These are phyloP conservation scores for Vachellia pachyceras DNA, from an alignment of 306 rosid genomes.

Conservation along the genomic window DNA sequence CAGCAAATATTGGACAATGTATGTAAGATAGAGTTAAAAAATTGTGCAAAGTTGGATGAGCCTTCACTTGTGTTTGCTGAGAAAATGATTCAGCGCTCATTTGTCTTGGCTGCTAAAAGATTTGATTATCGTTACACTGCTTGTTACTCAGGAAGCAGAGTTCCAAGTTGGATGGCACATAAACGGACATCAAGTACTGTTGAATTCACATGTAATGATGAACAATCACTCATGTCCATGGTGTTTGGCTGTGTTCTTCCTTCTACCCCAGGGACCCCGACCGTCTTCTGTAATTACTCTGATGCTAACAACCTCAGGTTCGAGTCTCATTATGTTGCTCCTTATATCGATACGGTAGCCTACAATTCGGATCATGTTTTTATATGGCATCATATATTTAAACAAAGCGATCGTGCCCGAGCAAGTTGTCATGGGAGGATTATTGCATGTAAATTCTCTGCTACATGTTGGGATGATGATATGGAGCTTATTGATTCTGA, in stretches of 20 bases:
- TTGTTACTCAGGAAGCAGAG: not conserved
- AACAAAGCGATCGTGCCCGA: no score
- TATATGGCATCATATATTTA: no score
- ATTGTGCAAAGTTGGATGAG: not conserved
- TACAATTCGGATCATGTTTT: slow-evolving; percentile 25
- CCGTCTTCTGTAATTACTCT: not conserved
- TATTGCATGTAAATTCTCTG: no score
- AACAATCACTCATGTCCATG: not conserved
- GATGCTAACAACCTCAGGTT: not conserved
- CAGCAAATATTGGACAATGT: not conserved
- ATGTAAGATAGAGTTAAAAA: not conserved
- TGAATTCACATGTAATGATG: not conserved
- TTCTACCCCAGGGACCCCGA: not conserved
- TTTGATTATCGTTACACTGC: not conserved
- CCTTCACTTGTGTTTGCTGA: not conserved
- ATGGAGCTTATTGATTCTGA: no score
- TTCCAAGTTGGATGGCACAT: slow-evolving; percentile 16
- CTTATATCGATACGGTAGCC: no score
- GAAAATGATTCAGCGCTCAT: not conserved
- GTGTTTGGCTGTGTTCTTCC: slow-evolving; percentile 18
- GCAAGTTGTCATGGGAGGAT: no score
- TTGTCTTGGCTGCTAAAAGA: not conserved
- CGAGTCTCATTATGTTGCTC: no score
- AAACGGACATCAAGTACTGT: not conserved
- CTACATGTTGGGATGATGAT: no score